Evolutionary conservation across 805 yeast species (phyloP).

Genomic region (Yarrowia alimentaria): DNA sequence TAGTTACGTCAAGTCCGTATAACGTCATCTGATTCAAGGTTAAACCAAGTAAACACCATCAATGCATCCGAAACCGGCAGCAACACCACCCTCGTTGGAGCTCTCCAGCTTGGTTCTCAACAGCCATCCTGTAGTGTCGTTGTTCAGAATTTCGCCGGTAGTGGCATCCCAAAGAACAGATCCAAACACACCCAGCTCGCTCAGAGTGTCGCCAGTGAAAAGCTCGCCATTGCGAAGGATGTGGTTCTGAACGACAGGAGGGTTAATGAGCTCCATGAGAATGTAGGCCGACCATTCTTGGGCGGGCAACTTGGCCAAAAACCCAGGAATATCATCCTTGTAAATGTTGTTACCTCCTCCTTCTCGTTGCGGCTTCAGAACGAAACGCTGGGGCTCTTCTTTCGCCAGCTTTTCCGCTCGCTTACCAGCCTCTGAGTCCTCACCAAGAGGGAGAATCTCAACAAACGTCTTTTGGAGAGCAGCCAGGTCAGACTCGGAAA

Average conservation of each 20-base stretch:
- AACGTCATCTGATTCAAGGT: too few species aligned
- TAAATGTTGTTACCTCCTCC: conserved; percentile 98
- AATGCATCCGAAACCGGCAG: conserved; percentile 97
- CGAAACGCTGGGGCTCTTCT: conserved; percentile 66
- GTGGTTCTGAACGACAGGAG: conserved; percentile 65
- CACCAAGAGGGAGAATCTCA: conserved; percentile 81
- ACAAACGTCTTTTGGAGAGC: conserved; percentile 67
- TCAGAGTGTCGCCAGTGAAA: conserved; percentile 69
- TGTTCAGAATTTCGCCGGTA: conserved; percentile 54
- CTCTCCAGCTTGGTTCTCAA: conserved; percentile 83
- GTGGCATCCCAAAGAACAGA: conserved; percentile 69
- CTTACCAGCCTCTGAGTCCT: conserved; percentile 54
- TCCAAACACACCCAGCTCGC: conserved; percentile 93
- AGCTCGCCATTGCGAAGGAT: conserved; percentile 67
- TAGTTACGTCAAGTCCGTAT: too few species aligned
- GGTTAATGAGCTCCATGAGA: conserved; percentile 87
- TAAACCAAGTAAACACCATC: conserved; percentile 66
- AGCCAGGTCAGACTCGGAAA: conserved; percentile 39
- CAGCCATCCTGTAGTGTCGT: conserved; percentile 78
- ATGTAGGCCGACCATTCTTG: conserved; percentile 86
- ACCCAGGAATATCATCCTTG: conserved; percentile 77
- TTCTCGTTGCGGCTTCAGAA: conserved; percentile 95
- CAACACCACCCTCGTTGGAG: conserved; percentile 97
- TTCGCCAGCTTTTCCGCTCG: conserved; percentile 66
- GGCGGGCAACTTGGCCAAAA: conserved; percentile 58